A percentile compares a stretch with the other conserved stretches of the same genome.
phyloP scores from a whole-genome alignment of 257 asterid species.

The Rhazya stricta region DNA sequence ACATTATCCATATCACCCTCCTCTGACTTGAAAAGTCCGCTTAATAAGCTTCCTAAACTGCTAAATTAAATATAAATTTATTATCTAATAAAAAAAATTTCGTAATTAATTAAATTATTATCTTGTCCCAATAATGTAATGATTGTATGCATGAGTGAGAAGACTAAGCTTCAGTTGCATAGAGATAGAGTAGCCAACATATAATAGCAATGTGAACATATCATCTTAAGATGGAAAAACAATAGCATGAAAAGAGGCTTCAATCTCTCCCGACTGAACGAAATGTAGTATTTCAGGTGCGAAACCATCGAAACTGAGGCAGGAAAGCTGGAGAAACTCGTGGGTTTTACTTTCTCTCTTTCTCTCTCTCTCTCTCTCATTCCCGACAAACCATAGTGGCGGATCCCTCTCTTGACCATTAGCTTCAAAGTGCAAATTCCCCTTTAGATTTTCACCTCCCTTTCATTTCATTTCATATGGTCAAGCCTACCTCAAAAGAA shows the following conservation, averaged over 20 bases:
- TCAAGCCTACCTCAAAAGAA: neutral
- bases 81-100: no score
- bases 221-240: neutral
- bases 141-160: no score
- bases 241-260: neutral
- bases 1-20: no score
- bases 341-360: neutral
- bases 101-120: no score
- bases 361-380: neutral
- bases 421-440: conserved; percentile 4
- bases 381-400: conserved; percentile 22
- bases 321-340: neutral
- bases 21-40: no score
- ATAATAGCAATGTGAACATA: neutral
- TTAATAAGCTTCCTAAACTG: no score
- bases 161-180: no score
- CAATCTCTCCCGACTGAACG: neutral
- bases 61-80: no score
- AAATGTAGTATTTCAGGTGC: neutral
- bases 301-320: neutral
- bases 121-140: no score
- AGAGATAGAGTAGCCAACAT: no score
- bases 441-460: neutral
- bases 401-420: conserved; percentile 12
- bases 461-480: neutral